These are phyloP conservation scores for Abrus pulchellus DNA, from an alignment of 306 rosid species.

Conservation along the genomic window DNA sequence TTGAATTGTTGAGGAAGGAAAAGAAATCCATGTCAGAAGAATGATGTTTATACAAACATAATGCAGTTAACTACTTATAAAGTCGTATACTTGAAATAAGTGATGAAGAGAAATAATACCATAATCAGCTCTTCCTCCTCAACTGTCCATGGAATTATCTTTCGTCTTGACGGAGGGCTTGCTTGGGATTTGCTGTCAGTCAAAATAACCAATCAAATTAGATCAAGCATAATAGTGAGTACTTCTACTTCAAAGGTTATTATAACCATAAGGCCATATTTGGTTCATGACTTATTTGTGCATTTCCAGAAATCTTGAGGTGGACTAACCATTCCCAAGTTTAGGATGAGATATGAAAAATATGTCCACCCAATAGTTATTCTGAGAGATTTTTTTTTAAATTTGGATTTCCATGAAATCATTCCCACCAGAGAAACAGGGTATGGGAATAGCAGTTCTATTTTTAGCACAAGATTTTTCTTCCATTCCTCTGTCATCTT, in stretches of 20 bases:
- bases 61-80: slow-evolving; percentile 6
- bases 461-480: neutral
- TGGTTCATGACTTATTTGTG: slow-evolving; percentile 15
- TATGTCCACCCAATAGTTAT: neutral
- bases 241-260: slow-evolving; percentile 36
- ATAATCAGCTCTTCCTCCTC: slow-evolving; percentile 70
- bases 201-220: slow-evolving; percentile 38
- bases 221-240: neutral
- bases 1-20: slow-evolving; percentile 1
- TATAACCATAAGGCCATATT: slow-evolving; percentile 33
- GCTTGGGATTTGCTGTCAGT: slow-evolving; percentile 55
- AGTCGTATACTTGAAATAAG: slow-evolving; percentile 27
- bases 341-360: neutral
- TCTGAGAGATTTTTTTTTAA: neutral
- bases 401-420: slow-evolving; percentile 4
- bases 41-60: slow-evolving; percentile 21
- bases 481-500: neutral
- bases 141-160: slow-evolving; percentile 60
- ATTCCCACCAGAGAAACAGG: neutral
- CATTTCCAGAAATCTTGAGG: slow-evolving; percentile 13
- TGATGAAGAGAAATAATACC: slow-evolving; percentile 52
- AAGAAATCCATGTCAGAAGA: neutral
- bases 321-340: neutral
- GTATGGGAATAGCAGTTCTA: slow-evolving; percentile 17
- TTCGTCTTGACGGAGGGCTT: slow-evolving; percentile 52